Base-by-base conservation (phyloP, 2,329 filamentous ascomycete genomes). In the Dothideomycetes sp. region DNA sequence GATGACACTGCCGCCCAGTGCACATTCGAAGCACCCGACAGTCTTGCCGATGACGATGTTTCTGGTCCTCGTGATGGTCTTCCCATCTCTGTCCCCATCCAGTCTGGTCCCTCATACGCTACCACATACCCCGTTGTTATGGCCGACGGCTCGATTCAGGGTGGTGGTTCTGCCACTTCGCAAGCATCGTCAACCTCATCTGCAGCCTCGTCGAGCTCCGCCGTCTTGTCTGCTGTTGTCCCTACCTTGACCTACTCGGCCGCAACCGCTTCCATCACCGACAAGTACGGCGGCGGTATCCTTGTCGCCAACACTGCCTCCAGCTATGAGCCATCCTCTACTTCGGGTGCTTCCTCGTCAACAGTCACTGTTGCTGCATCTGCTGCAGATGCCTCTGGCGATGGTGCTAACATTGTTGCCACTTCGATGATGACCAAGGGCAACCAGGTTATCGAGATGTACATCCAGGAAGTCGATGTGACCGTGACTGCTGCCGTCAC, bases 61-160 rank as follows among this genome's bases (percentile, higher is more conserved):
- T 49, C 58, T 2, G 72, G 75, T 8, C 65, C 73, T 5, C 60
- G 75, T 39, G 56, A 66, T 10, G 64, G 68, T 32, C 72, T 94
- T 15, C 85, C 86, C 4, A 84, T 86, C 32, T 70, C 73, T 43
- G 62, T 68, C n/a, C 61, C 62, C n/a, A 51, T 70, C 35, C 65
- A 68, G 50, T 55, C 56, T 41, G 66, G 66, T 17, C 65, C 64
- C 15, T 58, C 51, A 31, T 61, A 62, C 40, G 66, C 66, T 15
- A 54, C 53, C 36, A 42, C 43, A 29, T 60, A 58, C 47, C 43
- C 50, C 9, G 48, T 56, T 12, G 46, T 49, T 31, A 55, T 55
- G 34, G 51, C 52, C 34, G 42, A 47, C 17, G 44, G 46, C 5
- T 47, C 40, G 8, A 47, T 49, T 37, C 52, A 37, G 38, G 22